phyloP scores from a whole-genome alignment of 1,284 basidiomycete species.

The Cutaneotrichosporon daszewskae region DNA sequence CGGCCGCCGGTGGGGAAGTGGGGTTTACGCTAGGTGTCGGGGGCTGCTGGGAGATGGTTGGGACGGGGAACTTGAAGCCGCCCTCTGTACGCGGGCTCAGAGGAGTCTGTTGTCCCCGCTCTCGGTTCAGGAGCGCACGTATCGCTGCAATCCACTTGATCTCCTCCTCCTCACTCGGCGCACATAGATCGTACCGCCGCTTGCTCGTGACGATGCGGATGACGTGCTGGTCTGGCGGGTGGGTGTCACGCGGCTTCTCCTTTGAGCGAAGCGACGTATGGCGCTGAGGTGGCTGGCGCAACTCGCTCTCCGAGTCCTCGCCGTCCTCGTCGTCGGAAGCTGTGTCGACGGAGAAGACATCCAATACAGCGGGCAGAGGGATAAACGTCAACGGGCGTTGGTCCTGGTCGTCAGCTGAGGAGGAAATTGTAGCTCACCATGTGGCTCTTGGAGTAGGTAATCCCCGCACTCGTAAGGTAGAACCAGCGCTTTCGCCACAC shows the following conservation, averaged over 20 bases:
- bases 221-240: conserved; percentile 54
- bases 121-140: conserved; percentile 66
- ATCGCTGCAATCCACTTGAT: conserved; percentile 96
- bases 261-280: conserved; percentile 1
- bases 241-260: neutral
- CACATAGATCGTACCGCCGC: conserved; percentile 79
- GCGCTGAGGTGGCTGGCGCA: neutral
- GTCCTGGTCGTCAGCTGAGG: conserved; percentile 55
- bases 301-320: conserved; percentile 6
- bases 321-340: conserved; percentile 19
- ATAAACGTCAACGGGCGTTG: conserved; percentile 80
- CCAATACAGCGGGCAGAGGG: conserved; percentile 75
- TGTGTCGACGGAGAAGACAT: conserved; percentile 67
- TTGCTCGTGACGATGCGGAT: conserved; percentile 98
- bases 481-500: conserved; percentile 96
- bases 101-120: conserved; percentile 18
- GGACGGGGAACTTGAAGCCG: conserved; percentile 11
- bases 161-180: conserved; percentile 95
- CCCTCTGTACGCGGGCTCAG: conserved; percentile 2
- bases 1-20: neutral
- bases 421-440: conserved; percentile 57
- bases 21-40: conserved; percentile 36
- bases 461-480: conserved; percentile 69
- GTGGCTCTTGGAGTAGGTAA: conserved; percentile 78
- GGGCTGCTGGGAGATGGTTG: conserved; percentile 33